phyloP scores from a whole-genome alignment of 2,329 filamentous ascomycete genomes.

The Hymenoscyphus infarciens region DNA sequence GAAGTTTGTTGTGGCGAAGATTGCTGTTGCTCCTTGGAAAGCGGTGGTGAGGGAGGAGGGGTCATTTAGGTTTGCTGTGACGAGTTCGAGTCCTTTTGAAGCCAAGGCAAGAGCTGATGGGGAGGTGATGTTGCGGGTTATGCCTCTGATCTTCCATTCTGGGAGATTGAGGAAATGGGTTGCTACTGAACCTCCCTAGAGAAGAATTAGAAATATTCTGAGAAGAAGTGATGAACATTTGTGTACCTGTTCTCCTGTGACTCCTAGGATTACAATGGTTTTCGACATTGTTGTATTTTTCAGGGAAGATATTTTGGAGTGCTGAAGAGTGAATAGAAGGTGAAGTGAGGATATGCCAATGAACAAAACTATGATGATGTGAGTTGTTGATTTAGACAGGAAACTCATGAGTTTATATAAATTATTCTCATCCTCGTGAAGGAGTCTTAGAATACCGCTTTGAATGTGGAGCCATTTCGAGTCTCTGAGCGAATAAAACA shows the following conservation, averaged over 20 bases:
- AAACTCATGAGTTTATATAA: not conserved
- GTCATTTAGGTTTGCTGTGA: slow-evolving; percentile 41
- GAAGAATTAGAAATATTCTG: not conserved
- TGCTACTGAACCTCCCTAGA: slow-evolving; percentile 25
- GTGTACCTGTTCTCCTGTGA: slow-evolving; percentile 35
- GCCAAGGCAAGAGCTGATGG: slow-evolving; percentile 36
- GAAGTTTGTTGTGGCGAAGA: slow-evolving; percentile 46
- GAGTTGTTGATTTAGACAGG: not conserved
- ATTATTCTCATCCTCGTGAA: not conserved
- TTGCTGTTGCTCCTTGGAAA: slow-evolving; percentile 43
- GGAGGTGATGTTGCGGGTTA: slow-evolving; percentile 22
- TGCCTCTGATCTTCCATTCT: slow-evolving; percentile 21
- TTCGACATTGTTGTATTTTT: slow-evolving; percentile 26
- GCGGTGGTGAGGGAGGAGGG: slow-evolving; percentile 39
- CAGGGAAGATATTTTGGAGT: not conserved
- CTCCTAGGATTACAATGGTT: slow-evolving; percentile 37
- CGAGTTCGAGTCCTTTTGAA: slow-evolving; percentile 38
- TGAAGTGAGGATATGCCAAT: not conserved
- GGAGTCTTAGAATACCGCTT: no score
- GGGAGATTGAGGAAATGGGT: slow-evolving; percentile 16
- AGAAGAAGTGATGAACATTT: not conserved
- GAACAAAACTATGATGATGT: not conserved
- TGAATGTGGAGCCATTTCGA: no score
- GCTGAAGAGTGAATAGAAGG: not conserved
- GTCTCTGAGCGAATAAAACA: no score